Conservation (phyloP, 2,329 filamentous ascomycete genomes). For the Fusarium siculi region DNA sequence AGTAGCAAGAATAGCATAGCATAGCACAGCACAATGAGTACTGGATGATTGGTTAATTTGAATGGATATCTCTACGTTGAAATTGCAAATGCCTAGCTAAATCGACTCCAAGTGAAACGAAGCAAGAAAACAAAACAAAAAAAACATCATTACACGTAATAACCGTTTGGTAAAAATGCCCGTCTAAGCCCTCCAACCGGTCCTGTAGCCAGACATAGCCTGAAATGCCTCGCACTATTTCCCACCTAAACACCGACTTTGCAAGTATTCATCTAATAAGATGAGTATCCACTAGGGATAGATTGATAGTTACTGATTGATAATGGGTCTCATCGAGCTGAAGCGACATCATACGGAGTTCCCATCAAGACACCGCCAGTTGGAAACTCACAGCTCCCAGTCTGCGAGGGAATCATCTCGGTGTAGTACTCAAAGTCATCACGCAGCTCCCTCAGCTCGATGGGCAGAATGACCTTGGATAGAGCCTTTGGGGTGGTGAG, state of each 20-base stretch:
- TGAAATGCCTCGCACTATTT: background rate
- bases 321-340: constrained; percentile 19
- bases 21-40: background rate
- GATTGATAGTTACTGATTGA: background rate
- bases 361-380: constrained; percentile 31
- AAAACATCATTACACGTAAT: constrained; percentile 15
- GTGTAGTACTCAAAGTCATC: constrained; percentile 49
- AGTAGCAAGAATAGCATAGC: background rate
- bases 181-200: constrained; percentile 28
- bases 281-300: constrained; percentile 3
- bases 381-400: constrained; percentile 44
- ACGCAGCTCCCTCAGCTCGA: constrained; percentile 45
- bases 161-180: constrained; percentile 23
- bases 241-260: constrained; percentile 36
- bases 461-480: constrained; percentile 48
- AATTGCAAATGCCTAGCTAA: constrained; percentile 38
- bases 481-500: constrained; percentile 47
- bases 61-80: constrained; percentile 37
- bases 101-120: constrained; percentile 22
- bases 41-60: constrained; percentile 19
- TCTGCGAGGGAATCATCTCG: constrained; percentile 43
- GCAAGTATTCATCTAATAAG: constrained; percentile 13
- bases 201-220: constrained; percentile 5
- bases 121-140: background rate
- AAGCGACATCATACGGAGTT: constrained; percentile 17